Percentiles rank a stretch among this genome's conserved stretches.
Conservation (phyloP, 352 stramenopile species). For the Phytophthora macrochlamydospora region DNA sequence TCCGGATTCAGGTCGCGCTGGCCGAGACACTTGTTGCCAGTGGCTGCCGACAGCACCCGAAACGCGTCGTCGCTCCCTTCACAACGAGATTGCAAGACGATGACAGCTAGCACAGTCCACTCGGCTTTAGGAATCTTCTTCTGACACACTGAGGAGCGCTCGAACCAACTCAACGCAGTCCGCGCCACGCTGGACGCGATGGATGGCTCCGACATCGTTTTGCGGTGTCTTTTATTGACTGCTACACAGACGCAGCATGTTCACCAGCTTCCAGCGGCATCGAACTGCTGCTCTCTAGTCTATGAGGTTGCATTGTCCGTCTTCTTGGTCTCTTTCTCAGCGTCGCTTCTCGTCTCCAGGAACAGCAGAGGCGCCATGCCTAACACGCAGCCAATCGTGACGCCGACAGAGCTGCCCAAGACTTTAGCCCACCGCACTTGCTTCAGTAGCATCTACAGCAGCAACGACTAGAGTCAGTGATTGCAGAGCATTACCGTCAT, state of each 20-base stretch:
- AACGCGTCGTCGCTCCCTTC: slow-evolving; percentile 14
- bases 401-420: slow-evolving; percentile 62
- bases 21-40: slow-evolving; percentile 86
- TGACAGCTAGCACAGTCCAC: slow-evolving; percentile 68
- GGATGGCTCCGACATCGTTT: slow-evolving; percentile 20
- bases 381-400: slow-evolving; percentile 78
- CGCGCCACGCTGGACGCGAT: slow-evolving; percentile 38
- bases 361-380: slow-evolving; percentile 82
- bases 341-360: slow-evolving; percentile 62
- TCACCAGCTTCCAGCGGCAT: too few species aligned
- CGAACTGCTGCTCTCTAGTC: neutral
- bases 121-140: slow-evolving; percentile 64
- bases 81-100: slow-evolving; percentile 44
- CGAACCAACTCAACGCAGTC: slow-evolving; percentile 70
- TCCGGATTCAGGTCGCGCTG: slow-evolving; percentile 61
- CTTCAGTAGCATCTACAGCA: slow-evolving; percentile 60
- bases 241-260: neutral
- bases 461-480: slow-evolving; percentile 6
- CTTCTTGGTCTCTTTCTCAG: slow-evolving; percentile 18
- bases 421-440: slow-evolving; percentile 73
- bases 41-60: slow-evolving; percentile 58
- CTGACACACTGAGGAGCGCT: slow-evolving; percentile 41
- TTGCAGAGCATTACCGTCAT: neutral
- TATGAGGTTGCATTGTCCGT: slow-evolving; percentile 1
- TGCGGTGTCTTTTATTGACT: slow-evolving; percentile 6